Base-by-base conservation (phyloP, 257 asterid species). In the Gentiana straminea region DNA sequence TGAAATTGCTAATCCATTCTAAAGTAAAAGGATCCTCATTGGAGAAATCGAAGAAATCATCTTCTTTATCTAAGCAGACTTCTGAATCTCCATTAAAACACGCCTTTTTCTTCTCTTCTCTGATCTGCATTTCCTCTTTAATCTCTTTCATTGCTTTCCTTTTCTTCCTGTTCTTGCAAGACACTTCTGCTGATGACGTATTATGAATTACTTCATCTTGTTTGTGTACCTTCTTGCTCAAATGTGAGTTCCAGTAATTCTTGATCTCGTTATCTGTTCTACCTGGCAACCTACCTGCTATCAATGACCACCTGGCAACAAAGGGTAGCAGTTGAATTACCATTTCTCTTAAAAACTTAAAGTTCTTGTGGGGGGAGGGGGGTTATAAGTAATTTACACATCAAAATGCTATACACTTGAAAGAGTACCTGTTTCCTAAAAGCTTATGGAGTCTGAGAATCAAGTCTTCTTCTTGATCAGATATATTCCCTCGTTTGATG, bases 391-490 rank as follows among this genome's bases (percentile, higher is more conserved):
- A 24, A 24, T 24, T 24, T 24, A 24, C 24, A 24, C 24, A 24
- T 24, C 24, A 8, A 5, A 6, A 33, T 8, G 36, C 2, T 52
- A 2, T 32, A 52, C 2, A 52, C 1, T 2, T 46, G 12, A 59
- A 34, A 38, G 13, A 13, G 50, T 3, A 70, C 83, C 83, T 80
- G 68, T 80, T 77, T 48, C 86, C 86, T 0, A 77, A 74, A 41
- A 77, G 83, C 53, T 66, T 80, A 60, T 80, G 86, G 15, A 80
- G 75, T 68, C 83, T 72, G 32, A 80, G 64, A 54, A 80, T 77
- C 77, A 80, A 72, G 64, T 80, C 86, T 35, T 77, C 81, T 60
- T 80, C 86, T 65, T 80, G 86, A 46, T 80, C 86, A 24, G 81
- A 77, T 55, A 80, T 74, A 46, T 72, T 74, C 51, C 83, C 83